These are phyloP conservation scores for Agrostemma githago DNA, from an alignment of 148 eudicot genomes.

Conservation along the genomic window DNA sequence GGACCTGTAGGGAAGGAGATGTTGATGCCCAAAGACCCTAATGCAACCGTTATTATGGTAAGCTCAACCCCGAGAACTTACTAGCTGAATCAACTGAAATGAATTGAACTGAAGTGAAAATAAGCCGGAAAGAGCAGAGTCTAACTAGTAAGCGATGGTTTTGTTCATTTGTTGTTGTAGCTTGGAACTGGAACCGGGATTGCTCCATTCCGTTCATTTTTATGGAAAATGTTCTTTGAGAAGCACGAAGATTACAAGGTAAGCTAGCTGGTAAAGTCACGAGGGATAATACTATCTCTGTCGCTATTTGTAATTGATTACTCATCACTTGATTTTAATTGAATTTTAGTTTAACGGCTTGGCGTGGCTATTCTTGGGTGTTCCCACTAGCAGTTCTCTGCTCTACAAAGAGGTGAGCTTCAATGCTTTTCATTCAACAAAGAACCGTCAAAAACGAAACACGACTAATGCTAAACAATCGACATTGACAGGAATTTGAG, in stretches of 20 bases:
- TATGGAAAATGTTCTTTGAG: slow-evolving; percentile 99
- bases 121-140: too few species aligned
- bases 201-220: slow-evolving; percentile 94
- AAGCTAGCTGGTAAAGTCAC: background rate
- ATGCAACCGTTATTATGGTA: slow-evolving; percentile 89
- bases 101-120: too few species aligned
- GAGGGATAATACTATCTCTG: background rate
- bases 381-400: slow-evolving; percentile 89
- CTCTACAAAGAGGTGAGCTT: slow-evolving; percentile 85
- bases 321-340: background rate
- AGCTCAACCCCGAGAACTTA: background rate
- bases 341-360: slow-evolving; percentile 72
- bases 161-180: slow-evolving; percentile 31
- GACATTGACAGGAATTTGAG: slow-evolving; percentile 65
- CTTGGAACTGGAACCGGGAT: slow-evolving; percentile 99
- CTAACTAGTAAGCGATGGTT: too few species aligned
- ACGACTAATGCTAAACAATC: background rate
- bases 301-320: background rate
- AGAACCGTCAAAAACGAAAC: too few species aligned
- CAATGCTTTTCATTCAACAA: background rate
- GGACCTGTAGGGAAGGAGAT: slow-evolving; percentile 99
- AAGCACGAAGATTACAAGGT: slow-evolving; percentile 97
- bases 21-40: slow-evolving; percentile 98
- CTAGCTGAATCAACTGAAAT: too few species aligned
- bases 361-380: slow-evolving; percentile 99